A percentile compares a stretch with the other conserved stretches of the same genome.
These are phyloP conservation scores for Tolypocladium ovalisporum DNA, from an alignment of 2,329 filamentous ascomycete species.

Conservation along the genomic window DNA sequence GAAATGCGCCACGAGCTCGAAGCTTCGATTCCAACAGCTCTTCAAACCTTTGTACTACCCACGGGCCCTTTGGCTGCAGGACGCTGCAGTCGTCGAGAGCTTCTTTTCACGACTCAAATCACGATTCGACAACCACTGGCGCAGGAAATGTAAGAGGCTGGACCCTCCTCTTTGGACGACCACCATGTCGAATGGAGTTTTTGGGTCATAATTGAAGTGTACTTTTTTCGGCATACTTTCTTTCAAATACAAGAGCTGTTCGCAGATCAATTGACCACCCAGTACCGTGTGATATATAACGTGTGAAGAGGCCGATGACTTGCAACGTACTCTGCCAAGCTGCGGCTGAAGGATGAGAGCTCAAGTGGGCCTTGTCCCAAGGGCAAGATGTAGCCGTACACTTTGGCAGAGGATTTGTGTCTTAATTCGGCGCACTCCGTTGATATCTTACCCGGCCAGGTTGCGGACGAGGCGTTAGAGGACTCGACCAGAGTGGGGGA, in stretches of 20 bases:
- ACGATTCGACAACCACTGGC: not conserved
- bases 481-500: no score
- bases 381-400: not conserved
- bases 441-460: not conserved
- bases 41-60: not conserved
- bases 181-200: not conserved
- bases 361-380: not conserved
- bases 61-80: not conserved
- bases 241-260: not conserved
- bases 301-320: not conserved
- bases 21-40: not conserved
- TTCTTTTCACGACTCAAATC: not conserved
- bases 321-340: not conserved
- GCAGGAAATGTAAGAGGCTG: not conserved
- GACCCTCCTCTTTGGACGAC: not conserved
- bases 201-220: not conserved
- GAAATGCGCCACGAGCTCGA: not conserved
- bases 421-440: no score
- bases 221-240: not conserved
- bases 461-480: not conserved
- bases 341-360: not conserved
- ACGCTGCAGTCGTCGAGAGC: not conserved
- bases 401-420: not conserved
- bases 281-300: not conserved
- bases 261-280: not conserved